A percentile compares a stretch with the other conserved stretches of the same genome.
These are phyloP conservation scores for Santalum album DNA, from an alignment of 164 flowering plant species.

Conservation along the genomic window DNA sequence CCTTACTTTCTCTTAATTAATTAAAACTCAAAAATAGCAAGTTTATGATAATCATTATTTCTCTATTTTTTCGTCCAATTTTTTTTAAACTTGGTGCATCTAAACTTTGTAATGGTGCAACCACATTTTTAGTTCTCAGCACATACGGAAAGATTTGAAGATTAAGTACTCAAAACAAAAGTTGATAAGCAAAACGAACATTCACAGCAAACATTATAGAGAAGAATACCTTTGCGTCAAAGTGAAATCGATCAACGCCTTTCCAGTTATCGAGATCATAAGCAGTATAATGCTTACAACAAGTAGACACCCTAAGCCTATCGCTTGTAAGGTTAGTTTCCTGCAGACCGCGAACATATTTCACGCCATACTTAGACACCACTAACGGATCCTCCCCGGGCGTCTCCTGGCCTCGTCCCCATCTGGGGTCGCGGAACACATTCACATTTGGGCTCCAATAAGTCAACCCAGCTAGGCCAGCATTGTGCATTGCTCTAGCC, in stretches of 20 bases:
- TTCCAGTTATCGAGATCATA: slow-evolving; percentile 65
- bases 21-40: too few species aligned
- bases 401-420: slow-evolving; percentile 66
- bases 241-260: slow-evolving; percentile 48
- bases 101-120: too few species aligned
- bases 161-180: too few species aligned
- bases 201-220: too few species aligned
- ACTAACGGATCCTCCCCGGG: slow-evolving; percentile 71
- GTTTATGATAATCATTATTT: too few species aligned
- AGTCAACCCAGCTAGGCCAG: slow-evolving; percentile 46
- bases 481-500: slow-evolving; percentile 64
- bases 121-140: too few species aligned
- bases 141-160: too few species aligned
- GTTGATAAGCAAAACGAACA: too few species aligned
- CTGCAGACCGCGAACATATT: slow-evolving; percentile 56
- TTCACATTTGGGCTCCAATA: slow-evolving; percentile 62
- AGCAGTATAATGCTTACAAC: slow-evolving; percentile 72
- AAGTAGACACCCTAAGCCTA: slow-evolving; percentile 48
- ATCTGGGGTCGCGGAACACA: slow-evolving; percentile 54
- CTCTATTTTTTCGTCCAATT: too few species aligned
- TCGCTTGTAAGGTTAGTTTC: slow-evolving; percentile 18
- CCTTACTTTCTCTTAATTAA: too few species aligned
- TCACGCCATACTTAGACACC: slow-evolving; percentile 35
- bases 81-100: too few species aligned
- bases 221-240: slow-evolving; percentile 44